Evolutionary conservation across 78 protist genomes (phyloP).

Genomic region (Dictyostelium intermedium): DNA sequence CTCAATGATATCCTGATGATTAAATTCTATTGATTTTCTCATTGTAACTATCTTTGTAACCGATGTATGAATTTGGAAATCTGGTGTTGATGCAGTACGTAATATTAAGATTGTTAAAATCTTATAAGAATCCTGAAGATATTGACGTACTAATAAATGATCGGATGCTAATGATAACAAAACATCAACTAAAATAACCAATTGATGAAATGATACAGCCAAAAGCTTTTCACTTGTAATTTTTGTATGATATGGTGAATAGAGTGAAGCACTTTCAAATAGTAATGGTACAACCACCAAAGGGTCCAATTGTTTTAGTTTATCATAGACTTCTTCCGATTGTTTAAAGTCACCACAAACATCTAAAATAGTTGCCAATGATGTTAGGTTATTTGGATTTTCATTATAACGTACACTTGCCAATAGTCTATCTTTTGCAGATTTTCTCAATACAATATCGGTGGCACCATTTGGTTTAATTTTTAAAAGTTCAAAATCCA

Average conservation of each 20-base stretch:
- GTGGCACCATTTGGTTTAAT: not conserved
- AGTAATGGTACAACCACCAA: not conserved
- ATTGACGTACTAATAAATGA: not conserved
- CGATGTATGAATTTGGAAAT: not conserved
- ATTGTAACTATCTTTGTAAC: not conserved
- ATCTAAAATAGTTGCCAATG: conserved; percentile 26
- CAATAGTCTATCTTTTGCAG: not conserved
- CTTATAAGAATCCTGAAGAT: not conserved
- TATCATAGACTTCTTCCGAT: not conserved
- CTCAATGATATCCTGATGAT: not conserved
- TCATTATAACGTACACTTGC: not conserved
- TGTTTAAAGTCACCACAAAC: not conserved
- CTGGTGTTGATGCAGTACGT: not conserved
- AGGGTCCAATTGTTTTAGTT: not conserved
- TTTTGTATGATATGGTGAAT: conserved; percentile 17
- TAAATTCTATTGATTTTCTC: not conserved
- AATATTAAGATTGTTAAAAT: not conserved
- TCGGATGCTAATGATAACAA: not conserved
- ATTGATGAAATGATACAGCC: conserved; percentile 7
- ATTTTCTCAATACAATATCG: not conserved
- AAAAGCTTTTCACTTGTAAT: not conserved
- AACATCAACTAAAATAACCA: not conserved
- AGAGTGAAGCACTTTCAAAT: conserved; percentile 42
- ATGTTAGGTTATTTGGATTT: not conserved
- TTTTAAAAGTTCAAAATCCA: conserved; percentile 36